These are phyloP conservation scores for Metrosideros polymorpha DNA, from an alignment of 441 rosid species.

Conservation along the genomic window DNA sequence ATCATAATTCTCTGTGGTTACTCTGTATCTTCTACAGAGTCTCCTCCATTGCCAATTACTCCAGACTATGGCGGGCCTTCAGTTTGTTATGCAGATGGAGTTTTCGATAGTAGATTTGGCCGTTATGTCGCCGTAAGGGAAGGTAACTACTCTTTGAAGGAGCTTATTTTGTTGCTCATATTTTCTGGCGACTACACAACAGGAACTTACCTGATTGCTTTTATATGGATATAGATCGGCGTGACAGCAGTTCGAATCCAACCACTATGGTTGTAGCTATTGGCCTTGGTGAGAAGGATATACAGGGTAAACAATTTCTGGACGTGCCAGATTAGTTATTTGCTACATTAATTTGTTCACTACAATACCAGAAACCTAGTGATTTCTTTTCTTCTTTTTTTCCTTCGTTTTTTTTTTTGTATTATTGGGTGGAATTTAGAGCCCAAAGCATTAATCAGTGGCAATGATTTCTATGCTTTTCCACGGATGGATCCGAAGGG, in stretches of 20 bases:
- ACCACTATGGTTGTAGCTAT: conserved; percentile 48
- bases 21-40: conserved; percentile 15
- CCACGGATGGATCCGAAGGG: conserved; percentile 77
- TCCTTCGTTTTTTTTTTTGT: background rate
- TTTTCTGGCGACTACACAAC: background rate
- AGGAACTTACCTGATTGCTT: background rate
- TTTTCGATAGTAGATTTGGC: conserved; percentile 56
- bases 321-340: background rate
- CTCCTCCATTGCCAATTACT: conserved; percentile 57
- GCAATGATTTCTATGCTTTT: conserved; percentile 88
- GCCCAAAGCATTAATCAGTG: conserved; percentile 56
- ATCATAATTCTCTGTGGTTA: background rate
- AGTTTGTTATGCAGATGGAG: conserved; percentile 84
- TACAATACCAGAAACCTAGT: background rate
- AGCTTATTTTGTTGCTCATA: background rate
- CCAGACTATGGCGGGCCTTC: conserved; percentile 61
- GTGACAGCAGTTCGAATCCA: conserved; percentile 42
- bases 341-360: background rate
- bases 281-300: conserved; percentile 25
- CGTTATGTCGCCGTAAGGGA: conserved; percentile 73
- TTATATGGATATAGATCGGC: conserved; percentile 43
- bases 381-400: background rate
- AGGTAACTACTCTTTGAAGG: conserved; percentile 30
- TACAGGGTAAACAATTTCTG: conserved; percentile 38
- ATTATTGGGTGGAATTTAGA: conserved; percentile 29